phyloP scores from a whole-genome alignment of 805 yeast species.

The Spathaspora girioi region DNA sequence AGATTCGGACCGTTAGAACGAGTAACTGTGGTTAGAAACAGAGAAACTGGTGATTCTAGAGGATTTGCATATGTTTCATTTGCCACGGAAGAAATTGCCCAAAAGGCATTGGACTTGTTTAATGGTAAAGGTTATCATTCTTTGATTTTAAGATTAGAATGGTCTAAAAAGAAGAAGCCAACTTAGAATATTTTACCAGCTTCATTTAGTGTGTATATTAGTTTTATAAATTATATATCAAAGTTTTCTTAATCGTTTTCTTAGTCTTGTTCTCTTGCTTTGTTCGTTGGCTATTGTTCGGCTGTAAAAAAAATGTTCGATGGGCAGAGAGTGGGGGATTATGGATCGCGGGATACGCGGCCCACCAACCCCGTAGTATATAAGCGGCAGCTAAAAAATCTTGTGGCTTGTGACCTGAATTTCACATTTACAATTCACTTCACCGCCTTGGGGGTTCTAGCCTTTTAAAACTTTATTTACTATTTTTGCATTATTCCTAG shows the following conservation, averaged over 20 bases:
- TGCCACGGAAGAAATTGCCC: slow-evolving; percentile 64
- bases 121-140: slow-evolving; percentile 92
- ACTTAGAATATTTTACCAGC: background rate
- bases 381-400: background rate
- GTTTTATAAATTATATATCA: slow-evolving; percentile 1
- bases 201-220: slow-evolving; percentile 8
- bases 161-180: slow-evolving; percentile 43
- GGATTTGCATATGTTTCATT: slow-evolving; percentile 95
- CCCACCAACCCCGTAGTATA: background rate
- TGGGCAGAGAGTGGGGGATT: no score
- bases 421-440: no score
- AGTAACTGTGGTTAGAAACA: slow-evolving; percentile 81
- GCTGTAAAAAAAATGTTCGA: background rate
- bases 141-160: slow-evolving; percentile 59
- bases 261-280: no score
- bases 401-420: background rate
- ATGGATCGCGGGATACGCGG: background rate
- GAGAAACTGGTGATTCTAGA: slow-evolving; percentile 89
- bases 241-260: background rate
- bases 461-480: no score
- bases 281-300: background rate
- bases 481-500: no score
- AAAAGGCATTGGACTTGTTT: slow-evolving; percentile 68
- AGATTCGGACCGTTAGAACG: slow-evolving; percentile 68
- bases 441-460: no score